Evolutionary conservation across 345 rosid species (phyloP), one percentile per base, ranked within the genome.

Genomic region (Microthlaspi erraticum): DNA sequence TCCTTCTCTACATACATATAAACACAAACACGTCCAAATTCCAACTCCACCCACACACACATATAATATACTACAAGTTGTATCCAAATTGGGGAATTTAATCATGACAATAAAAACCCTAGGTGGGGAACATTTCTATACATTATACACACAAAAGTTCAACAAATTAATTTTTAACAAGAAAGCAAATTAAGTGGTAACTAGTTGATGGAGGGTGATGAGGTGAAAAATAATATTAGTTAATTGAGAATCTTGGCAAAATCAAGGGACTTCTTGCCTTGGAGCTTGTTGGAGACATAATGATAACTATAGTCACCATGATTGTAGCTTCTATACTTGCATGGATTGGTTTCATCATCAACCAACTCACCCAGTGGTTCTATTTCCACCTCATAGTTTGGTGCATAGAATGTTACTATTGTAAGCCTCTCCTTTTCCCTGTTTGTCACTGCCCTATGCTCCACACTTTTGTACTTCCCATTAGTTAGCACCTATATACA

Each of bases 391-490:
- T 93, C 97, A 55, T 93, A 93, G 89, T 85, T 86, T 23, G 98
- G 98, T 41, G 97, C 97, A 75, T 93, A 93, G 72, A 93, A 93
- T 43, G 94, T 91, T 74, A 86, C 98, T 6, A 93, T 87, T n/a
- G 96, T 91, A 49, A 93, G 89, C 10, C 97, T 82, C 77, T 87
- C 97, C 13, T 71, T 84, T 68, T 88, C 91, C 68, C 51, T 59
- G 70, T 89, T 81, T 39, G 98, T 87, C 59, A 93, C 87, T 54
- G 97, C 97, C 52, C 98, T 85, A 50, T 93, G 98, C 81, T 91
- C 98, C 78, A 89, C 91, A 65, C 98, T 93, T 78, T 86, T 89
- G 88, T 89, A 89, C 75, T 73, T 87, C n/a, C 98, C 98, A 74
- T 93, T 93, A 55, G 96, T 85, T 36, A 93, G 81, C 41, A 93